Evolutionary conservation across 495 filamentous ascomycete genomes (phyloP).

Genomic region (Gamarada debralockiae): DNA sequence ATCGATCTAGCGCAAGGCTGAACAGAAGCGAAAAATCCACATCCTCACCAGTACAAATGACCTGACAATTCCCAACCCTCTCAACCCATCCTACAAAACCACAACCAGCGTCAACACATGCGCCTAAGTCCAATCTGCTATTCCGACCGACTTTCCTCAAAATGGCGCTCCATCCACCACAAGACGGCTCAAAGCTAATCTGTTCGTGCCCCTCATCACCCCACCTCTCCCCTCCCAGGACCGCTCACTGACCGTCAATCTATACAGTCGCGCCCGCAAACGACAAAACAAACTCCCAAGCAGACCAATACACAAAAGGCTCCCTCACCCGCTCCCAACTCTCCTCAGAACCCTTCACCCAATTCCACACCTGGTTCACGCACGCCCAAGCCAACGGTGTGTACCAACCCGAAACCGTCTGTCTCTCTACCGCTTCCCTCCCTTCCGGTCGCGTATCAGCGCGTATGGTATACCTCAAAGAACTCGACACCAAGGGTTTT

Average conservation of each 20-base stretch:
- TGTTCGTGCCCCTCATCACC: constrained; percentile 42
- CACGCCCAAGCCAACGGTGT: constrained; percentile 57
- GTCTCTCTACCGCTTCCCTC: constrained; percentile 78
- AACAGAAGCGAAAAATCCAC: no score
- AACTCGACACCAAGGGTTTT: constrained; percentile 74
- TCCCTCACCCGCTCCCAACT: constrained; percentile 51
- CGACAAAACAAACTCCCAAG: constrained; percentile 38
- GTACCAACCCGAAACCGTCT: constrained; percentile 71
- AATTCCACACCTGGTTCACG: constrained; percentile 87
- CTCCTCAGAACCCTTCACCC: constrained; percentile 57
- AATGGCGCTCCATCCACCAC: constrained; percentile 47
- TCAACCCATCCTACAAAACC: background rate
- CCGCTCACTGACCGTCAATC: constrained; percentile 28
- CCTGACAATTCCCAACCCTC: background rate
- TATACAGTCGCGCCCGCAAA: constrained; percentile 32
- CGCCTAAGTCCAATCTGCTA: constrained; percentile 13
- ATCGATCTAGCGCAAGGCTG: constrained; percentile 10
- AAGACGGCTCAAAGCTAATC: constrained; percentile 41
- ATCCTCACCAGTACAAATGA: no score
- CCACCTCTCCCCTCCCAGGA: constrained; percentile 30
- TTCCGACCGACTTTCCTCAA: constrained; percentile 17
- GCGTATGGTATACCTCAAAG: constrained; percentile 89
- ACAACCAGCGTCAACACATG: constrained; percentile 8
- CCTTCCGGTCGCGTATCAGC: constrained; percentile 81
- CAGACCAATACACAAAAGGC: constrained; percentile 59